A percentile compares a stretch with the other conserved stretches of the same genome.
Conservation (phyloP, 2,329 filamentous ascomycete species). For the Cladosporium sp. region DNA sequence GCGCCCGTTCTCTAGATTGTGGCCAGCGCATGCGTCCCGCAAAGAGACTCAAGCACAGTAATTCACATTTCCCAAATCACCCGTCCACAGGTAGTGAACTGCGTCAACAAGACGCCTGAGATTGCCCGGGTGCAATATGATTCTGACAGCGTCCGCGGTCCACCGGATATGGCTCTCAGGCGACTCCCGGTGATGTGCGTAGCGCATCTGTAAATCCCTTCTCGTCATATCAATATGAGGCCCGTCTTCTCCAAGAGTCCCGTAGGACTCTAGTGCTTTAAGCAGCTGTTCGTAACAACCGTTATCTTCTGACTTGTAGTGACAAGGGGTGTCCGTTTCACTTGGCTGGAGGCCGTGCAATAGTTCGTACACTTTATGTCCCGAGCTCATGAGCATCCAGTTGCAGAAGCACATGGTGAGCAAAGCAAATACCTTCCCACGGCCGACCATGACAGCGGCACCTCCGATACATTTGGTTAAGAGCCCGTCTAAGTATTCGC, state of each 20-base stretch:
- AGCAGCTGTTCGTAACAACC: neutral
- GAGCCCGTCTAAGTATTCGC: neutral
- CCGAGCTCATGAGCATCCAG: conserved; percentile 10
- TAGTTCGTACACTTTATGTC: conserved; percentile 1
- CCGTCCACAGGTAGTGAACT: conserved; percentile 1
- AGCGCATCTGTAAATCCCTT: conserved; percentile 1
- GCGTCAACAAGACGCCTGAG: conserved; percentile 3
- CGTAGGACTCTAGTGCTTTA: neutral
- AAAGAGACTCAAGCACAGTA: neutral
- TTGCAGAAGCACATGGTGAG: conserved; percentile 1
- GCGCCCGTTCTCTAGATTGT: too few relatives aligned
- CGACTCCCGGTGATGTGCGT: neutral
- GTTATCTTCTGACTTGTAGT: neutral
- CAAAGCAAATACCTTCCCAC: neutral
- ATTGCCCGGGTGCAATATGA: neutral
- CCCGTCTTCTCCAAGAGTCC: neutral
- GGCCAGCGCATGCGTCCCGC: too few relatives aligned
- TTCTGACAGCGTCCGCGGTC: neutral
- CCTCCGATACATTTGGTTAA: neutral
- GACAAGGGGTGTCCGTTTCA: neutral
- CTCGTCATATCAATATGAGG: neutral
- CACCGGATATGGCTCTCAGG: neutral
- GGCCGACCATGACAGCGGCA: neutral
- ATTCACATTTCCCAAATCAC: neutral
- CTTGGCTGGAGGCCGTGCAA: neutral